These are phyloP conservation scores for Tuber indicum DNA, from an alignment of 495 filamentous ascomycete genomes.

Conservation along the genomic window DNA sequence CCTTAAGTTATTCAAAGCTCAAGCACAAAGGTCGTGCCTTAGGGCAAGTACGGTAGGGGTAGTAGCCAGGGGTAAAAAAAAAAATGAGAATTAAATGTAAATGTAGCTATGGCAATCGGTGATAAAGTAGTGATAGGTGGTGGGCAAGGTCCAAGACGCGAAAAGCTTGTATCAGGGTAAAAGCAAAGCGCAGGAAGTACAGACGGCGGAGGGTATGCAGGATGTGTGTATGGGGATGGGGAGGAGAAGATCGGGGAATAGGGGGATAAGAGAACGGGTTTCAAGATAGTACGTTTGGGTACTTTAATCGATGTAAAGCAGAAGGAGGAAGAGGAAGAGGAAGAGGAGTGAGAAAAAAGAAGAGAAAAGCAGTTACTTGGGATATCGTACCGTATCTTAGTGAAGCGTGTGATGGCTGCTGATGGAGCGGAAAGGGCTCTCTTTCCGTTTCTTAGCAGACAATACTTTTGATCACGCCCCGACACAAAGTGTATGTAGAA, in stretches of 20 bases:
- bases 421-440: neutral
- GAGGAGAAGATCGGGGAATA: neutral
- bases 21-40: neutral
- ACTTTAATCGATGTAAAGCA: neutral
- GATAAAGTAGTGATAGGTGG: neutral
- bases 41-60: neutral
- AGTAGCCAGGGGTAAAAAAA: neutral
- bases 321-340: neutral
- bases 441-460: neutral
- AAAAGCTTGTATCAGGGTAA: neutral
- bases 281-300: neutral
- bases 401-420: conserved; percentile 1
- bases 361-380: neutral
- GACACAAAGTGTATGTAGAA: neutral
- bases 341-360: neutral
- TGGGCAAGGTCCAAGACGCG: neutral
- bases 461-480: conserved; percentile 1
- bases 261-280: neutral
- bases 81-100: neutral
- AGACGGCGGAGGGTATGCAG: neutral
- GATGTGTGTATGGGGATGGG: neutral
- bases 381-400: neutral
- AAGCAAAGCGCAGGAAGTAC: neutral
- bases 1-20: conserved; percentile 5
- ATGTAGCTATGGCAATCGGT: neutral